Evolutionary conservation across 805 yeast species (phyloP), one percentile per base, ranked within the genome.

Genomic region (Saccharomyces mikatae): DNA sequence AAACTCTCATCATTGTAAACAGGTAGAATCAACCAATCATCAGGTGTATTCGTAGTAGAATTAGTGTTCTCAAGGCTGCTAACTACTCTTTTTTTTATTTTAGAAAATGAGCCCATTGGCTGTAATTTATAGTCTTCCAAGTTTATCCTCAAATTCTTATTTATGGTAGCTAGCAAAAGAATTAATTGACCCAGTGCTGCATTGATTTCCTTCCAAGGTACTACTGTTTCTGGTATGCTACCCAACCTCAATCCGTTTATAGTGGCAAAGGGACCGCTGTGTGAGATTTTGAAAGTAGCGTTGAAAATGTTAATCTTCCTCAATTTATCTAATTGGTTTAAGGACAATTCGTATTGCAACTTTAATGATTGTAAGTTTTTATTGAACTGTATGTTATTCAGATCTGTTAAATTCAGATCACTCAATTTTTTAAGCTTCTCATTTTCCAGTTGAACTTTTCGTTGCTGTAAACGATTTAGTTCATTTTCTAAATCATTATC

Each of bases 131-230:
- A 91, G 3, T 81, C 80, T 0, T 73, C 71, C 8, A 88, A 65
- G 31, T 76, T 75, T 27, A 89, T 67, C 8, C 80, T 75, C 30
- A 89, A 73, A 47, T 84, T 75, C 11, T 80, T 73, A 1, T 80
- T 70, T 2, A 90, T 76, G 1, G 92, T 87, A 0, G 84, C 77
- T 30, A 91, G 66, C 21, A 92, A 69, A 11, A 89, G 71, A 1
- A 88, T 79, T 1, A 91, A 72, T 60, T 91, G 96, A 0, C 98
- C 98, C 62, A 91, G 71, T 0, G 96, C 97, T 1, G 95, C 94
- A 65, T 90, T 91, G 47, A 89, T 84, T 62, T 91, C 98, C 53
- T 88, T 81, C 96, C 96, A 89, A 1, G 95, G 86, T 0, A 91
- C 87, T 56, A 77, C 79, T 52, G 73, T 69, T 6, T 76, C 79